These are phyloP conservation scores for Sclerotinia subarctica DNA, from an alignment of 2,329 filamentous ascomycete species.

Conservation along the genomic window DNA sequence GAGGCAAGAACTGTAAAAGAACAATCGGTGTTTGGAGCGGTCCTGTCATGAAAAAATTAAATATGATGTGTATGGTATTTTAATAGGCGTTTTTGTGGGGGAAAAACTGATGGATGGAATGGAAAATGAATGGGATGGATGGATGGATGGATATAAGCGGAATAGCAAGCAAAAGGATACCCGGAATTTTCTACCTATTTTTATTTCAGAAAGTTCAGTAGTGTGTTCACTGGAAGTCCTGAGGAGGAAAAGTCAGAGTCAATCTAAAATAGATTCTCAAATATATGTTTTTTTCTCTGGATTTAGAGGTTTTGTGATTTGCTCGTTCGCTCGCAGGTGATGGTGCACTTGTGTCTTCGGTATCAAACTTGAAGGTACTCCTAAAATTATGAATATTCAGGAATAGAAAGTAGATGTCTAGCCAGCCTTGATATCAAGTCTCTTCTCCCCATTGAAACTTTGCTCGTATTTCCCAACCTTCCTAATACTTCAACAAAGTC, in stretches of 20 bases:
- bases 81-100: not conserved
- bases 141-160: not conserved
- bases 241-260: slow-evolving; percentile 6
- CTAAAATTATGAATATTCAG: not conserved
- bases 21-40: slow-evolving; percentile 6
- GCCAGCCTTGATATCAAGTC: too few relatives aligned
- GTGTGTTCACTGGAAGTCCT: not conserved
- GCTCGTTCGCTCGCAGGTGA: too few relatives aligned
- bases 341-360: not conserved
- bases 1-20: not conserved
- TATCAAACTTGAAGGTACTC: not conserved
- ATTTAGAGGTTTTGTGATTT: not conserved
- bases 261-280: slow-evolving; percentile 14
- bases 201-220: slow-evolving; percentile 14
- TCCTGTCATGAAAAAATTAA: not conserved
- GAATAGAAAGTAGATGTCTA: not conserved
- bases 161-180: slow-evolving; percentile 15
- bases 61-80: not conserved
- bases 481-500: not conserved
- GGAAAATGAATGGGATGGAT: not conserved
- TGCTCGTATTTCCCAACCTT: not conserved
- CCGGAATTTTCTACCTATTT: not conserved
- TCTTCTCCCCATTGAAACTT: not conserved
- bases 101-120: not conserved
- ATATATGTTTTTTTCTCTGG: not conserved